Percentiles rank a stretch among this genome's conserved stretches.
These are phyloP conservation scores for Barnettozyma salicaria DNA, from an alignment of 805 yeast genomes.

Conservation along the genomic window DNA sequence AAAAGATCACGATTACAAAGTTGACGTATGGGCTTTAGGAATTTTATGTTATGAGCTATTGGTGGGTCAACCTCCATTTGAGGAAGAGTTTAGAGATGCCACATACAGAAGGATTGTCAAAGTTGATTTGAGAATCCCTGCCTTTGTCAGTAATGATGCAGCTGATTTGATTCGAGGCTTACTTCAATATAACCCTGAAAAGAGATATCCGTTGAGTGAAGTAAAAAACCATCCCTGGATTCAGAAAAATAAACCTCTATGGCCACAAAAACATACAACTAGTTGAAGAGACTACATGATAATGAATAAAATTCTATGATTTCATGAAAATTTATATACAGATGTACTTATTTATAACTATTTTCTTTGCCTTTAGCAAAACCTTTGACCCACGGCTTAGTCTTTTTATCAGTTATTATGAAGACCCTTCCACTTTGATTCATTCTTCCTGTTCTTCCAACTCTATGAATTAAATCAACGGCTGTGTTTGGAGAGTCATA, in stretches of 20 bases:
- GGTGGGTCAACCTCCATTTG: conserved; percentile 90
- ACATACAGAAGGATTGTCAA: conserved; percentile 77
- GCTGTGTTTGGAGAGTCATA: conserved; percentile 83
- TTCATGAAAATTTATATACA: background rate
- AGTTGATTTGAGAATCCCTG: conserved; percentile 72
- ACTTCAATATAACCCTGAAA: conserved; percentile 61
- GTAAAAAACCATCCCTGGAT: conserved; percentile 85
- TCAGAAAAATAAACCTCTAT: conserved; percentile 48
- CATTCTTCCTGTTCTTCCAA: conserved; percentile 94
- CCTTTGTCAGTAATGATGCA: conserved; percentile 65
- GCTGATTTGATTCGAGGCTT: conserved; percentile 62
- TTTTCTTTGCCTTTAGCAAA: conserved; percentile 29
- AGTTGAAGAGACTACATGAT: too few relatives aligned
- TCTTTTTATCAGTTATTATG: conserved; percentile 60
- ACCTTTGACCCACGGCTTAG: conserved; percentile 79
- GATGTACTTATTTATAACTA: conserved; percentile 32
- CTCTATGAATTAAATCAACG: conserved; percentile 82
- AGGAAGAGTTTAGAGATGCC: conserved; percentile 66
- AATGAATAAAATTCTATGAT: background rate
- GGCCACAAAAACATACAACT: conserved; percentile 38
- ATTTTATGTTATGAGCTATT: conserved; percentile 78
- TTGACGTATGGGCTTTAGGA: conserved; percentile 93
- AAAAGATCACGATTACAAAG: conserved; percentile 67
- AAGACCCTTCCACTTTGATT: conserved; percentile 84
- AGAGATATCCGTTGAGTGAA: conserved; percentile 54